Evolutionary conservation across 148 eudicot genomes (phyloP), one percentile per base, ranked within the genome.

Genomic region (Suaeda aralocaspica): DNA sequence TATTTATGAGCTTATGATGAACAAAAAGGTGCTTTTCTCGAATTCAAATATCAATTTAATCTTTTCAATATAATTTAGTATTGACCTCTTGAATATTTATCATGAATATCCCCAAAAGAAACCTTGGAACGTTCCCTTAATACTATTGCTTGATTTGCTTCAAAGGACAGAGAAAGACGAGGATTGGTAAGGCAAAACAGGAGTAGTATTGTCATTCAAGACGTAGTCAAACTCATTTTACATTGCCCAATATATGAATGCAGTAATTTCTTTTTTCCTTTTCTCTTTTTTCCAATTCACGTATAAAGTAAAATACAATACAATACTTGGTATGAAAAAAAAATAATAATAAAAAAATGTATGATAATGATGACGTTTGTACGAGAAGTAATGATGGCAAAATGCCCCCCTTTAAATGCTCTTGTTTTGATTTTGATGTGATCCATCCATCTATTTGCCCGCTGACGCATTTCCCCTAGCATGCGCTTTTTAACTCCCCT

Each of bases 321-420:
- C 1, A 56, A 69, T 25, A 25, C 0, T 36, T 36, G 41, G 4
- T 36, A 36, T 3, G 41, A 12, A n/a, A 6, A 0, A n/a, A 60
- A 8, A 39, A 49, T 2, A 26, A 0, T 42, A 22, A 25, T 9
- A 16, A 7, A 45, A 58, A 18, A 66, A 16, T 52, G 46, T 29
- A 63, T 63, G 49, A 66, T 67, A 72, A 72, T 44, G 53, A 72
- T 67, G 72, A 67, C 28, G 61, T 62, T 36, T 18, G 76, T 77
- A 72, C 72, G 60, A 26, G 72, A 18, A 67, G 80, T 68, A 77
- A 77, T 72, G 73, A 77, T 77, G 80, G 50, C 64, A 59, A 24
- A 2, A 15, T 69, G 64, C 70, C 80, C 80, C 80, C 80, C 80
- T 77, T 77, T 77, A 77, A 77, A 72, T 77, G 80, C 80, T 77